Evolutionary conservation across 805 yeast species (phyloP).

Genomic region (Wickerhamiella spandovensis): DNA sequence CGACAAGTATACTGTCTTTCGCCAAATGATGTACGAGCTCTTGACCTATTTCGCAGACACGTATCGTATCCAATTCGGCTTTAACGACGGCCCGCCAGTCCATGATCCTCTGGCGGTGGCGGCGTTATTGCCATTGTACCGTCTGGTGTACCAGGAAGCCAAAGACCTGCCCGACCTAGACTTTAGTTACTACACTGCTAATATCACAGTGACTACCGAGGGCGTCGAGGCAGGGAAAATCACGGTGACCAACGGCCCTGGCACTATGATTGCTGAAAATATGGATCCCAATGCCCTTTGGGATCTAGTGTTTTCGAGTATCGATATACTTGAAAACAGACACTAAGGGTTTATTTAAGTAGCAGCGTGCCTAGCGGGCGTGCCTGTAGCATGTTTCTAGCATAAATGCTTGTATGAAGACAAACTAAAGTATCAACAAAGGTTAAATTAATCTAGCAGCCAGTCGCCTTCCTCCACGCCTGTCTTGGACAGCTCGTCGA

Average conservation of each 20-base stretch:
- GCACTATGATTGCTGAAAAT: slow-evolving; percentile 1
- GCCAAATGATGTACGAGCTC: slow-evolving; percentile 42
- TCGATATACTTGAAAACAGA: slow-evolving; percentile 14
- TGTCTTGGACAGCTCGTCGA: slow-evolving; percentile 8
- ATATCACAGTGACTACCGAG: slow-evolving; percentile 1
- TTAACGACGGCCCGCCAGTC: slow-evolving; percentile 52
- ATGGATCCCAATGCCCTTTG: slow-evolving; percentile 13
- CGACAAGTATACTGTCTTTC: slow-evolving; percentile 30
- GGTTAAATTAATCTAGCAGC: slow-evolving; percentile 5
- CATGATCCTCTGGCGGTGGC: slow-evolving; percentile 71
- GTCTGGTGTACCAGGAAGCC: background rate
- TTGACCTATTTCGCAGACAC: slow-evolving; percentile 37
- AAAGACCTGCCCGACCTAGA: slow-evolving; percentile 5
- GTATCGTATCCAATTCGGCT: slow-evolving; percentile 31
- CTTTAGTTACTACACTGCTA: slow-evolving; percentile 1
- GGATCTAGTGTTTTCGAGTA: slow-evolving; percentile 16
- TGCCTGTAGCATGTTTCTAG: background rate
- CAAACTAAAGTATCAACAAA: background rate
- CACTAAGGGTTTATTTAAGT: background rate
- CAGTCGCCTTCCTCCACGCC: background rate
- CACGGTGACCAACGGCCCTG: slow-evolving; percentile 2
- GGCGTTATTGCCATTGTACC: slow-evolving; percentile 34
- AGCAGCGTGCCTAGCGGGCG: background rate
- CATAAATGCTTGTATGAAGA: too few relatives aligned
- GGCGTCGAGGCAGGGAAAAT: slow-evolving; percentile 1